These are phyloP conservation scores for Penicillium decumbens DNA, from an alignment of 2,329 filamentous ascomycete species.

Conservation along the genomic window DNA sequence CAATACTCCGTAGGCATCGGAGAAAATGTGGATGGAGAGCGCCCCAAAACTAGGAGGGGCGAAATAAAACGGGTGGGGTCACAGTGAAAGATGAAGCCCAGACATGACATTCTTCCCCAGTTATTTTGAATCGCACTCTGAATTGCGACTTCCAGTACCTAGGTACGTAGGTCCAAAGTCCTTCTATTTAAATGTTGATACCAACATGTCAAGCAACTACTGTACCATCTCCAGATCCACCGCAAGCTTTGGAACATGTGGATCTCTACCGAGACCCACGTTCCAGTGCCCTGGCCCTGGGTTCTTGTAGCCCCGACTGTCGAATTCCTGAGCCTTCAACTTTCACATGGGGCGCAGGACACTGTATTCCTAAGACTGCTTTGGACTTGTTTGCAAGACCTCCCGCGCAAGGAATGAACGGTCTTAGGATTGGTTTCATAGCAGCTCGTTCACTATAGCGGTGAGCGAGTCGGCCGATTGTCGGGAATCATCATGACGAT, in stretches of 20 bases:
- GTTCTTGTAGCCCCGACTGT: constrained; percentile 9
- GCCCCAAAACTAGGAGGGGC: not conserved
- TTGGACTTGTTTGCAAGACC: not conserved
- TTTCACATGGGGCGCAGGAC: constrained; percentile 14
- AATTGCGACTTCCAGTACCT: not conserved
- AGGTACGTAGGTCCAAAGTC: not conserved
- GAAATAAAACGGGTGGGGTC: not conserved
- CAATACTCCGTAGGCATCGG: not conserved
- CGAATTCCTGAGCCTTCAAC: constrained; percentile 12
- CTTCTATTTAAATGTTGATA: not conserved
- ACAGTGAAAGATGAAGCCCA: not conserved
- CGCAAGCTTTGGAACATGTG: constrained; percentile 17
- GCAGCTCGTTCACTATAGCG: not conserved
- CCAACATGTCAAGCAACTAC: constrained; percentile 7
- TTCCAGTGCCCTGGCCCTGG: constrained; percentile 21
- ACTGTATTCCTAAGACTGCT: not conserved
- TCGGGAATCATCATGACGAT: not conserved
- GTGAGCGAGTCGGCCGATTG: not conserved
- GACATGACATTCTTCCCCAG: not conserved
- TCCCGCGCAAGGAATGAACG: not conserved
- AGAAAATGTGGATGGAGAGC: not conserved
- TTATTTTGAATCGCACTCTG: not conserved
- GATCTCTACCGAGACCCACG: constrained; percentile 25
- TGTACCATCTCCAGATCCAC: constrained; percentile 14
- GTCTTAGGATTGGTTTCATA: not conserved